Evolutionary conservation across 106 monocot species (phyloP).

Genomic region (Agapanthus africanus): DNA sequence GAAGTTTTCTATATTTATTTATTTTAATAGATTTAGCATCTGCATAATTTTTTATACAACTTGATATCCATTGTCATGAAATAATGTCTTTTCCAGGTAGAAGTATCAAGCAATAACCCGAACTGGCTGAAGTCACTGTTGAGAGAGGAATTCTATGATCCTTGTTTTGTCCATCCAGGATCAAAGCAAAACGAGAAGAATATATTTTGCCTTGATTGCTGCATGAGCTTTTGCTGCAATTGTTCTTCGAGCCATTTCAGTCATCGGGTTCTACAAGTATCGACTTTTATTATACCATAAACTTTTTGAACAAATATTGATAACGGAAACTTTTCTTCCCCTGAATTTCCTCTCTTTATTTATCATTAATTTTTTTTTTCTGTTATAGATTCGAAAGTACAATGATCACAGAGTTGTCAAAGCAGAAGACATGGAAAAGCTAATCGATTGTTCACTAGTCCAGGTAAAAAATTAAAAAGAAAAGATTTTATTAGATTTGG

Average conservation of each 20-base stretch:
- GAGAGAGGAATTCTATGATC: slow-evolving; percentile 10
- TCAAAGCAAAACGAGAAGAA: slow-evolving; percentile 8
- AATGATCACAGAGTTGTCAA: slow-evolving; percentile 10
- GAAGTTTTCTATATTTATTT: slow-evolving; percentile 2
- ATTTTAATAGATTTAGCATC: background rate
- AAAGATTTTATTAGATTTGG: background rate
- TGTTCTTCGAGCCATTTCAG: slow-evolving; percentile 9
- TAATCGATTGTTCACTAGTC: slow-evolving; percentile 1
- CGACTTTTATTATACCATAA: background rate
- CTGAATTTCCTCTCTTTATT: slow-evolving; percentile 1
- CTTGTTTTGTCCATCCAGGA: background rate
- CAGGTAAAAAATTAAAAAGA: slow-evolving; percentile 6
- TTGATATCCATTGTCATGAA: background rate
- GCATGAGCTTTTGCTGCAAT: slow-evolving; percentile 6
- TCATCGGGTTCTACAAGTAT: slow-evolving; percentile 8
- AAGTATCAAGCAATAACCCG: background rate
- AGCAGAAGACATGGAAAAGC: slow-evolving; percentile 10
- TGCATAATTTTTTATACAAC: background rate
- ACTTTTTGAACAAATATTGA: background rate
- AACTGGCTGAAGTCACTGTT: slow-evolving; percentile 1
- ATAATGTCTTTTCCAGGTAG: slow-evolving; percentile 4
- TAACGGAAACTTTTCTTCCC: background rate
- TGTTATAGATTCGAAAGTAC: slow-evolving; percentile 13
- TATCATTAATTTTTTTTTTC: background rate
- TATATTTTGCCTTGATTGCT: slow-evolving; percentile 13